Base-by-base conservation (phyloP, 805 yeast species). In the Metschnikowia santaceciliae region DNA sequence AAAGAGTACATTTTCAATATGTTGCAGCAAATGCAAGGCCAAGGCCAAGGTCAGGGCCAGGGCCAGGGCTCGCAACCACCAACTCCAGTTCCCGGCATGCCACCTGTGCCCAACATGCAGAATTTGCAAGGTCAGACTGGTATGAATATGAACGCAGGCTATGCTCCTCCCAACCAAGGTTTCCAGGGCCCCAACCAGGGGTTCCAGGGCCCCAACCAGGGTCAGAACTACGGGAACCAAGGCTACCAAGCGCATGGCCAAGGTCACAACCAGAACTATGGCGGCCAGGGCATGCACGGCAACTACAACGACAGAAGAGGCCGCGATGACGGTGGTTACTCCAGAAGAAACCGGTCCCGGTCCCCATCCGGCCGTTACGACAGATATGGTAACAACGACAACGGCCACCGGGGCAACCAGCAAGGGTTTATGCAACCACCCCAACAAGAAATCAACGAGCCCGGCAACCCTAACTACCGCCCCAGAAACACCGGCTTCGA, bases 401-500 rank as follows among this genome's bases (percentile, higher is more conserved):
- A 32, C 17, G 41, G 41, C 15, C 32, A 14, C 17, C 41, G 50
- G 20, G 40, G 44, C 32, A 40, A 47, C 10, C 49, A 42, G 7
- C 54, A 49, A 34, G 50, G 43, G 32, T 23, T 61, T 68, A 43
- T 67, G 19, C 54, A 52, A 20, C 48, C 41, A 7, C 55, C 41
- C n/a, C 47, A 37, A n/a, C 55, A 44, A 30, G 94, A 88, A 67
- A 70, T 72, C 59, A 88, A 88, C 63, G 69, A 76, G 5, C 88
- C 88, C 37, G 84, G 88, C 2, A 84, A 83, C 47, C 83, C 87
- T 2, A 90, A 88, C 68, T 87, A 72, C 67, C 82, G 96, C 68
- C 84, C 85, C n/a, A 82, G 83, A 61, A 81, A 80, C 50, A 84
- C 90, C 41, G 78, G 84, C 10, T 77, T 76, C 62, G 97, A 91